Percentiles rank a stretch among this genome's conserved stretches.
Evolutionary conservation across 2,329 filamentous ascomycete genomes (phyloP).

Genomic region (Pezicula radicicola): DNA sequence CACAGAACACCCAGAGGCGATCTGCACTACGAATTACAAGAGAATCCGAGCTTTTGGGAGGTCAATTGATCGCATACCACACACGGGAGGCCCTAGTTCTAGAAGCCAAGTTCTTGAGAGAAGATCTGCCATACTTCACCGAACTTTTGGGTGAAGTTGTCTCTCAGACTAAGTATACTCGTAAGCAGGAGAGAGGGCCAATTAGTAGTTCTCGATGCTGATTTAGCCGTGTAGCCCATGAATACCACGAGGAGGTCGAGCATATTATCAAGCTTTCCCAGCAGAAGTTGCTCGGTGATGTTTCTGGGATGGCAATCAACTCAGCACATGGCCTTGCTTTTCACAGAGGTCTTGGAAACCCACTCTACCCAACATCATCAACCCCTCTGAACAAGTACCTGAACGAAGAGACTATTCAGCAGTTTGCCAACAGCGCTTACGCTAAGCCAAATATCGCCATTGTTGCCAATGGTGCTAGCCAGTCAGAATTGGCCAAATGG

Average conservation of each 20-base stretch:
- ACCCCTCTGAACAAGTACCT: conserved; percentile 78
- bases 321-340: conserved; percentile 84
- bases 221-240: conserved; percentile 60
- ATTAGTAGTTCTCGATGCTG: conserved; percentile 9
- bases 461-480: conserved; percentile 81
- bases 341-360: conserved; percentile 85
- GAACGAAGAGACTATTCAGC: conserved; percentile 68
- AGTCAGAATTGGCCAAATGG: conserved; percentile 80
- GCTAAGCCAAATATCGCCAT: conserved; percentile 88
- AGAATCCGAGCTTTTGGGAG: conserved; percentile 93
- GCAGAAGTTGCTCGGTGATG: conserved; percentile 63
- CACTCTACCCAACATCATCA: conserved; percentile 69
- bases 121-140: conserved; percentile 95
- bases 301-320: conserved; percentile 72
- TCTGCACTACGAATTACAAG: conserved; percentile 90
- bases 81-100: conserved; percentile 91
- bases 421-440: conserved; percentile 77
- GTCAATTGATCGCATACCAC: conserved; percentile 83
- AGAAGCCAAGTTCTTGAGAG: conserved; percentile 90
- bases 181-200: conserved; percentile 42
- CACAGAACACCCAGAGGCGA: conserved; percentile 78
- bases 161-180: conserved; percentile 80
- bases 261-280: conserved; percentile 75
- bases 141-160: conserved; percentile 93
- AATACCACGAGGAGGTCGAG: conserved; percentile 86